Percentiles rank a stretch among this genome's conserved stretches.
phyloP scores from a whole-genome alignment of 2,329 filamentous ascomycete genomes.

The Diaporthe sp. region DNA sequence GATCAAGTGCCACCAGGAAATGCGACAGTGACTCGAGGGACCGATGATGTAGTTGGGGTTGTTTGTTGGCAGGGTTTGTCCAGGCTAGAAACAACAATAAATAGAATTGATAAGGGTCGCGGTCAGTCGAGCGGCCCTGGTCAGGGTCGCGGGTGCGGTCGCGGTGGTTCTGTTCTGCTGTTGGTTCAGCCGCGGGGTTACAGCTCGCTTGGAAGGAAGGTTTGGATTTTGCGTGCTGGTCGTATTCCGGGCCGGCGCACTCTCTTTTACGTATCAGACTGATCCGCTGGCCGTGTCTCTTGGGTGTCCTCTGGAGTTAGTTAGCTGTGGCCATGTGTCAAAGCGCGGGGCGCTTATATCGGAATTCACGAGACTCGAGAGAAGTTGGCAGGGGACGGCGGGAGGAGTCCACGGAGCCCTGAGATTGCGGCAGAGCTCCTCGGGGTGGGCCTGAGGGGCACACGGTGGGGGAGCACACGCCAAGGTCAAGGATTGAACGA shows the following conservation, averaged over 20 bases:
- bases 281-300: slow-evolving; percentile 1
- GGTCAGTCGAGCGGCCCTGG: slow-evolving; percentile 25
- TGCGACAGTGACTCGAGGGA: slow-evolving; percentile 8
- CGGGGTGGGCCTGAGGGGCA: slow-evolving; percentile 31
- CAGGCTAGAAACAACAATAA: slow-evolving; percentile 19
- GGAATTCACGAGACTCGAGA: slow-evolving; percentile 17
- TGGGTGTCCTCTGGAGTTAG: not conserved
- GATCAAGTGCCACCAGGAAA: not conserved
- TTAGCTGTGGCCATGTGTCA: not conserved
- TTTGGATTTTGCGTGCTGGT: slow-evolving; percentile 8
- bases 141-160: slow-evolving; percentile 16
- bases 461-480: slow-evolving; percentile 12
- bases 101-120: slow-evolving; percentile 37
- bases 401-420: slow-evolving; percentile 29
- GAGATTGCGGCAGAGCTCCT: slow-evolving; percentile 34
- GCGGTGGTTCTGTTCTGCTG: not conserved
- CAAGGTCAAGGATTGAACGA: slow-evolving; percentile 28
- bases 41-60: slow-evolving; percentile 25
- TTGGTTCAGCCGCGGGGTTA: slow-evolving; percentile 27
- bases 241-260: slow-evolving; percentile 17
- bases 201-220: slow-evolving; percentile 27
- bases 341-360: slow-evolving; percentile 24
- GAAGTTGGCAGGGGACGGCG: not conserved
- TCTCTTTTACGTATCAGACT: slow-evolving; percentile 23
- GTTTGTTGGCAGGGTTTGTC: slow-evolving; percentile 12